Evolutionary conservation across 805 yeast species (phyloP), one percentile per base, ranked within the genome.

Genomic region (Yamadazyma kitorensis): DNA sequence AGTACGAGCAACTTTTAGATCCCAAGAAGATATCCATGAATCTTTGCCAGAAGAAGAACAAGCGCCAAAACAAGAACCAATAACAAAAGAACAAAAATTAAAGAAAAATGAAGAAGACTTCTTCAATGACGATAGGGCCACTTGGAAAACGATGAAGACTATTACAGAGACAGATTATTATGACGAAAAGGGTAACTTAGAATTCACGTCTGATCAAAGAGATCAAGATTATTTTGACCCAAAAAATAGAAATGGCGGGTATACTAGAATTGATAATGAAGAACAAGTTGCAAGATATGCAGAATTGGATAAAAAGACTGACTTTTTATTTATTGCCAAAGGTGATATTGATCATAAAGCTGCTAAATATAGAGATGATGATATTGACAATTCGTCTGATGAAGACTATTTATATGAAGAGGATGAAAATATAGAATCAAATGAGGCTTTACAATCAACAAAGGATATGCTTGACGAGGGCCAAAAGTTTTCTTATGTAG

Each of bases 401-500:
- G 43, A 43, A 10, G 21, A 31, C 13, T 17, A 23, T 10, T 13
- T 37, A 9, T 54, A 52, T 27, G 59, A 58, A 11, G 67, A 58
- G 41, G 76, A 67, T 27, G 80, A 64, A 19, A 55, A 55, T 17
- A 28, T 66, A 7, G 68, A 64, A 41, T 76, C 86, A 0, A 59
- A 61, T n/a, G 77, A 75, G 29, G 94, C 89, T 37, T 64, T 93
- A 43, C 76, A 77, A 34, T 74, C 91, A 1, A 93, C 97, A 4
- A 86, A 81, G 54, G 75, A 78, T 16, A 75, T 93, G 76, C 69
- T 93, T 11, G 70, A 79, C 6, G 98, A 87, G 12, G 68, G 82
- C 11, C 96, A 93, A 55, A 82, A 86, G 49, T 82, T 89, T 41
- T 98, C 98, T 2, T 93, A 93, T 52, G 84, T 85, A 5, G 98